Evolutionary conservation across 352 stramenopile species (phyloP), one percentile per base, ranked within the genome.

Genomic region (Globisporangium viniferum): DNA sequence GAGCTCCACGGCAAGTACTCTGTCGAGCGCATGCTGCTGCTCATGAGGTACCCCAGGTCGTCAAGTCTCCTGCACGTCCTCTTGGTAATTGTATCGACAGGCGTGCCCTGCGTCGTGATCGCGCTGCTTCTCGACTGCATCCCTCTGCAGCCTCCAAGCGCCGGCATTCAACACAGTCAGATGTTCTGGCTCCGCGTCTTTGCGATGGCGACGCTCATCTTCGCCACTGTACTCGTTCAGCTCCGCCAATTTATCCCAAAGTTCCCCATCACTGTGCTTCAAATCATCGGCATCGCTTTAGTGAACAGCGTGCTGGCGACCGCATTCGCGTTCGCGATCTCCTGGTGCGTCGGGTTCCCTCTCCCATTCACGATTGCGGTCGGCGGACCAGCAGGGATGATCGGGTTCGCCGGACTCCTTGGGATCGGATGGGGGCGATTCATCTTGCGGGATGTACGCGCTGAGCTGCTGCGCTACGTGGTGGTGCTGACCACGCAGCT

Each of bases 401-500:
- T 36, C 9, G 51, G 12, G 22, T 58, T 58, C 14, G 51, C 51
- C 2, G 10, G 12, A 10, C 31, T 58, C 51, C 10, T 35, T 6
- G 51, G 51, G 7, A 3, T 35, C 12, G 51, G 24, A 12, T 58
- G 51, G 22, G 24, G 22, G 0, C 20, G 24, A 2, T 35, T 58
- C 24, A 9, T 36, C 5, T 10, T n/a, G 24, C 24, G 51, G 2
- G 24, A 33, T 36, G 10, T 58, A 5, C 20, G 22, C 9, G 1
- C 44, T 66, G 12, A 35, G 58, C 5, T 73, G 64, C 22, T 70
- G 57, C 18, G 18, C 20, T 69, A 49, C 31, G 2, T 15, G 18
- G 3, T 69, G 5, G 10, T 69, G 8, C n/a, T 62, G 20, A 69
- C 3, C 66, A 73, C 57, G 36, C 70, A 44, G 66, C 58, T 60